These are phyloP conservation scores for Septoria petroselini DNA, from an alignment of 2,329 filamentous ascomycete genomes.

Conservation along the genomic window DNA sequence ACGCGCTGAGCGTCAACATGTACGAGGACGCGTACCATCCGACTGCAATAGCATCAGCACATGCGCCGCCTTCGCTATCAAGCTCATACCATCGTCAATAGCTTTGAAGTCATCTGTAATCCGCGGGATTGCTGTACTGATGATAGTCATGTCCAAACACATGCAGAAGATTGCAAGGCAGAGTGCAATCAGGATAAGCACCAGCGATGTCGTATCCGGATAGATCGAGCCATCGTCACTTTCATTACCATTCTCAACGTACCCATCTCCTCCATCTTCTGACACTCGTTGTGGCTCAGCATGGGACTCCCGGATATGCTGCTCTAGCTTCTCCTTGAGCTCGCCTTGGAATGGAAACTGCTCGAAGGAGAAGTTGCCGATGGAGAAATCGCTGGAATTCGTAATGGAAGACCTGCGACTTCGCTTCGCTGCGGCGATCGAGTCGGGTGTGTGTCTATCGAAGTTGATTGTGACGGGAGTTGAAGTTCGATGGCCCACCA, in stretches of 20 bases:
- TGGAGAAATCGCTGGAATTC: slow-evolving; percentile 12
- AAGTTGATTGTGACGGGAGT: slow-evolving; percentile 8
- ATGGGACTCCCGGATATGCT: slow-evolving; percentile 10
- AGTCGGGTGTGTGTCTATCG: slow-evolving; percentile 13
- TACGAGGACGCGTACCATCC: slow-evolving; percentile 42
- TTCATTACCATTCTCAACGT: neutral
- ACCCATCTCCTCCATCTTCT: neutral
- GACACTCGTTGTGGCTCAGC: neutral
- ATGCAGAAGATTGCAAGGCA: slow-evolving; percentile 22
- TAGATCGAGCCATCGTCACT: neutral
- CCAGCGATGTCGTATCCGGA: slow-evolving; percentile 20
- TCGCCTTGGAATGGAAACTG: slow-evolving; percentile 12
- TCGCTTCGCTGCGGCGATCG: slow-evolving; percentile 10
- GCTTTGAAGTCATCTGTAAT: slow-evolving; percentile 44
- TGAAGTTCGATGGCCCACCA: slow-evolving; percentile 5
- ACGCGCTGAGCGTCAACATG: slow-evolving; percentile 37
- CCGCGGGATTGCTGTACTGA: slow-evolving; percentile 47
- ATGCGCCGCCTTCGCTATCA: too few species aligned
- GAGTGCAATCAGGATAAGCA: slow-evolving; percentile 39
- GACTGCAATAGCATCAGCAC: slow-evolving; percentile 32
- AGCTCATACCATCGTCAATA: slow-evolving; percentile 26
- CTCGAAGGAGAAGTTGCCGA: slow-evolving; percentile 14
- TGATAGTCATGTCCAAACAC: slow-evolving; percentile 30
- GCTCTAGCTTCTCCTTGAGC: slow-evolving; percentile 13
- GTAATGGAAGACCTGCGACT: slow-evolving; percentile 15